Base-by-base conservation (phyloP, 169 alveolate genomes). In the Babesia ovata region DNA sequence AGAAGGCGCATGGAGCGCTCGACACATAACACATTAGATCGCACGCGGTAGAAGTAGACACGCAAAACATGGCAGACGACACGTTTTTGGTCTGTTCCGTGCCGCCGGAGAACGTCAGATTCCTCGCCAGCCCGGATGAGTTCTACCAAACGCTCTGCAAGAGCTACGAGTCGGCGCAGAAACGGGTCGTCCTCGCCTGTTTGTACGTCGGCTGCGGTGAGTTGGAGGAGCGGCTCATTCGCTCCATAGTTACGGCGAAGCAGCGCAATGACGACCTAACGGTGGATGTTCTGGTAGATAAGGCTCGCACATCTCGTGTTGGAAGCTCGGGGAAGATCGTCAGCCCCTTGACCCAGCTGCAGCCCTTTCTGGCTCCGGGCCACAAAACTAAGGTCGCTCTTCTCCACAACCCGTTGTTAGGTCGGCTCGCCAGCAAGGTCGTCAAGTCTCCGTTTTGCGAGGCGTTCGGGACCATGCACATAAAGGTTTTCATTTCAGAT, bases 401-500 rank as follows among this genome's bases (percentile, higher is more conserved):
- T 33, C 86, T 85, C 59, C 92, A 90, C 65, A 85, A 85, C 42
- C 94, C 94, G 22, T 74, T 86, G 67, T 50, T 79, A 24, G 92
- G 89, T 45, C 70, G 86, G 49, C 46, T 83, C 17, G 33, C 62
- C 48, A 76, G 84, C 59, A 86, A 81, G 28, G 63, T 90, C 24
- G 11, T 84, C 57, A 89, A 84, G 42, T 66, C 87, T 24, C 89
- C 92, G 53, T 79, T 46, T 7, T 79, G 88, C 71, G 94, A 90
- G 63, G 86, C 91, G 50, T 66, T 90, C 21, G 94, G 94, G 29
- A 86, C 87, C 10, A 72, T 90, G 90, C 94, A 90, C 63, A 78
- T 90, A 86, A 90, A 90, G 77, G 73, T 79, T 9, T 90, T 49
- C 85, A 86, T 86, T 13, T 86, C 86, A 36, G 94, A 90, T 49